phyloP scores from a whole-genome alignment of 257 asterid species.

The Solanum paucissectum region DNA sequence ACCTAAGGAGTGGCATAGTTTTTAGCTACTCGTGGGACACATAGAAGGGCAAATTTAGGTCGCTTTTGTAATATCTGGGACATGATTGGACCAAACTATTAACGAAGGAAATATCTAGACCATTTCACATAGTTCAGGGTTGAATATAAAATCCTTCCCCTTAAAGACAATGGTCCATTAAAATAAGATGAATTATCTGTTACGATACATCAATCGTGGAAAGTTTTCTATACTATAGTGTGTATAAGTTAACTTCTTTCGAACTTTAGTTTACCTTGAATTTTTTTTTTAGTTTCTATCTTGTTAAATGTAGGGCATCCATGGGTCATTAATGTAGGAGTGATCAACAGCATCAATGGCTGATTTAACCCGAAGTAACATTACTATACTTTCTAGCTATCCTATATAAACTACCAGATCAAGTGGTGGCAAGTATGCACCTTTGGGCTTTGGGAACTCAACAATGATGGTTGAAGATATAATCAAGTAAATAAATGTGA shows the following conservation, averaged over 20 bases:
- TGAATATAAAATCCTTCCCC: not conserved
- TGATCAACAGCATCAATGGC: conserved; percentile 17
- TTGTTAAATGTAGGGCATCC: conserved; percentile 29
- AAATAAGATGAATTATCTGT: not conserved
- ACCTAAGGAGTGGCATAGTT: not conserved
- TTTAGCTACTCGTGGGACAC: not conserved
- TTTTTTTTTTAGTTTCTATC: not conserved
- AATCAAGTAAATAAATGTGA: not conserved
- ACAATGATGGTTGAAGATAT: not conserved
- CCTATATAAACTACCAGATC: not conserved
- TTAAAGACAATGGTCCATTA: not conserved
- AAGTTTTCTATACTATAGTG: not conserved
- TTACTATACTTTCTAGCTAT: not conserved
- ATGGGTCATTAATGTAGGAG: conserved; percentile 28
- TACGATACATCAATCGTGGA: not conserved
- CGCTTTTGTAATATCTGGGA: not conserved
- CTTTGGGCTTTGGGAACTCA: not conserved
- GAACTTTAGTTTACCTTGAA: not conserved
- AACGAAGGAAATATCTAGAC: not conserved
- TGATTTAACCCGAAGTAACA: not conserved
- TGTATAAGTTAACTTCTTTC: no score
- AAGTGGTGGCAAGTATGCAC: not conserved
- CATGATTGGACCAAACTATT: not conserved
- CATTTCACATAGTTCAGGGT: not conserved
- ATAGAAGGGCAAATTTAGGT: not conserved